Conservation (phyloP, 2,329 filamentous ascomycete genomes). For the Xylariaceae sp. region DNA sequence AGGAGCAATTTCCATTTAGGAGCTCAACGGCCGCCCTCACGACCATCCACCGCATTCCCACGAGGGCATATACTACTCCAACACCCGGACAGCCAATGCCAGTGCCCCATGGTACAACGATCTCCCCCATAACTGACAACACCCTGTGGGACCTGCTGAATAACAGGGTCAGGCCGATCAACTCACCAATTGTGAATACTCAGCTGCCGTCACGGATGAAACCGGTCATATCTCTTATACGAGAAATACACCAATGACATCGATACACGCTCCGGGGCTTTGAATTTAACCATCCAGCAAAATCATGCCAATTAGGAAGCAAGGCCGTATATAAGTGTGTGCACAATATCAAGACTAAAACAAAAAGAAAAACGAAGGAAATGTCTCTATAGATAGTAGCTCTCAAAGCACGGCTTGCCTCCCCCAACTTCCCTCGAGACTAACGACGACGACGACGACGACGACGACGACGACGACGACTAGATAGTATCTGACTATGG, state of each 20-base stretch:
- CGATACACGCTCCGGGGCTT: background rate
- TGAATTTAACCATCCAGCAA: background rate
- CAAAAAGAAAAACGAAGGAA: background rate
- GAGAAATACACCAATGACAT: background rate
- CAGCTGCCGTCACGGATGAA: background rate
- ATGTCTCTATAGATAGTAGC: background rate
- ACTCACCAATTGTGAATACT: conserved; percentile 1
- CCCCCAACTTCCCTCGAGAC: background rate
- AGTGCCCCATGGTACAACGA: background rate
- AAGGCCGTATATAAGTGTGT: conserved; percentile 6
- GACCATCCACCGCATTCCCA: background rate
- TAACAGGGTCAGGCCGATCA: background rate
- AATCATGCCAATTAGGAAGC: background rate
- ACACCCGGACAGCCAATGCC: background rate
- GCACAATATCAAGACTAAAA: background rate
- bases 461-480: too few species aligned
- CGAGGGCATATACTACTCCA: background rate
- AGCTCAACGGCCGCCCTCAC: background rate
- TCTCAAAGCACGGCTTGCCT: background rate
- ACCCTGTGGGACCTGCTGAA: conserved; percentile 1
- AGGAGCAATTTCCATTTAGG: background rate
- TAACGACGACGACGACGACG: background rate
- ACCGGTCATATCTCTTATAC: background rate
- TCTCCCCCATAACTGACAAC: background rate
- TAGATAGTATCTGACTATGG: conserved; percentile 6